Evolutionary conservation across 176 grass and related monocot species (phyloP), one percentile per base, ranked within the genome.

Genomic region (Triticum monococcum): DNA sequence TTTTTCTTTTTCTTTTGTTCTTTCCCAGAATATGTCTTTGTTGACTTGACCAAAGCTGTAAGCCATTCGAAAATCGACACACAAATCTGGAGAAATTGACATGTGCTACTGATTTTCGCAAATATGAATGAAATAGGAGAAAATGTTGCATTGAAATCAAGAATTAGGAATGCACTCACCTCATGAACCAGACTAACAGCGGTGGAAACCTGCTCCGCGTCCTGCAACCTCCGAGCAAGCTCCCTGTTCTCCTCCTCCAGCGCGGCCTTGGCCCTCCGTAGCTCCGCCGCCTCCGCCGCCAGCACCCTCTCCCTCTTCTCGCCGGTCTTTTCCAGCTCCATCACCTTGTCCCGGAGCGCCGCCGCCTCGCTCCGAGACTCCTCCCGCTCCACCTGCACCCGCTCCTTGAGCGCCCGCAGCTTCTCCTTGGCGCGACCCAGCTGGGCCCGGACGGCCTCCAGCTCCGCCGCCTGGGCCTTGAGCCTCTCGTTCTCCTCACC

Each of bases 401-500:
- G 64, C 72, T 81, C 81, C 82, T 72, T 83, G 59, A 94, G 67
- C 11, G 71, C 79, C 74, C 75, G 64, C 65, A 93, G 86, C 78
- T 93, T 89, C 46, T 86, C 88, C 83, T 80, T 91, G 40, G 81
- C 86, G 70, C 59, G 79, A 25, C 89, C 94, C 35, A 99, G 89
- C 76, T 94, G 83, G 12, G 33, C 77, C 37, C 83, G 85, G 20
- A 82, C 69, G 80, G 64, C 32, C 38, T 56, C 91, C 46, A 87
- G 79, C 62, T 99, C 94, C 73, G 73, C 66, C 57, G 64, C 66
- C 75, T 91, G 75, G 60, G 60, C 77, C 61, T 91, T 81, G 61
- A 99, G 94, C 85, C 32, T 68, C 63, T 72, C 85, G 84, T 99
- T 99, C 87, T 99, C 97, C 41, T 93, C 90, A 79, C 88, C 80